Evolutionary conservation across 2,329 filamentous ascomycete species (phyloP), one percentile per base, ranked within the genome.

Genomic region (Fonsecaea pugnacius): DNA sequence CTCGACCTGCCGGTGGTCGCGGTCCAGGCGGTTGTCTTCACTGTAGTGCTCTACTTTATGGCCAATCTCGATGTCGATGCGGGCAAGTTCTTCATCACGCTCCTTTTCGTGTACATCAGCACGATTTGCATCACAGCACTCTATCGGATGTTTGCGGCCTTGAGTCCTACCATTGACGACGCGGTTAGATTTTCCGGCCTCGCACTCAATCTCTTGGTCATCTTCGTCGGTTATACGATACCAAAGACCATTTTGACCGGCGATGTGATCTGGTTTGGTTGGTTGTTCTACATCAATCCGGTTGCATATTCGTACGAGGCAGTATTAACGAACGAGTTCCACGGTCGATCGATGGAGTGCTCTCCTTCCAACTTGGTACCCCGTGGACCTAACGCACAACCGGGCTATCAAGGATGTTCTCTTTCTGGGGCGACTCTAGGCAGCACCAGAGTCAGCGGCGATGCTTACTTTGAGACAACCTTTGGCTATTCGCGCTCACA

Each of bases 191-290:
- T 89, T 73, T 82, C 83, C 64, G 87, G 87, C 70, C 82, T 88
- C 65, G 82, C 81, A 0, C 76, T 89, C 61, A 89, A 89, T 66
- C 74, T 89, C 21, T 78, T 89, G 53, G 79, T 88, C 69, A 80
- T 89, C 69, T 89, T 83, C 72, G 85, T 86, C 18, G 87, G 87
- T 51, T 90, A 89, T 72, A 85, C 87, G n/a, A 89, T 90, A 69
- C 84, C 86, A 0, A 88, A 88, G 71, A 83, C 85, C 12, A 82
- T 83, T 48, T 76, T 89, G n/a, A 75, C 88, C 1, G 67, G 74
- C 30, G 68, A 84, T 6, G 87, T 87, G 59, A 87, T 88, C 59
- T 89, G 87, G 87, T 88, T 89, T 66, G 86, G 87, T 33, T 89
- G 82, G 88, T 72, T 87, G 1, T 85, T 80, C 69, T 85, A 83